Conservation (phyloP, 148 eudicot species). For the Cornus florida region DNA sequence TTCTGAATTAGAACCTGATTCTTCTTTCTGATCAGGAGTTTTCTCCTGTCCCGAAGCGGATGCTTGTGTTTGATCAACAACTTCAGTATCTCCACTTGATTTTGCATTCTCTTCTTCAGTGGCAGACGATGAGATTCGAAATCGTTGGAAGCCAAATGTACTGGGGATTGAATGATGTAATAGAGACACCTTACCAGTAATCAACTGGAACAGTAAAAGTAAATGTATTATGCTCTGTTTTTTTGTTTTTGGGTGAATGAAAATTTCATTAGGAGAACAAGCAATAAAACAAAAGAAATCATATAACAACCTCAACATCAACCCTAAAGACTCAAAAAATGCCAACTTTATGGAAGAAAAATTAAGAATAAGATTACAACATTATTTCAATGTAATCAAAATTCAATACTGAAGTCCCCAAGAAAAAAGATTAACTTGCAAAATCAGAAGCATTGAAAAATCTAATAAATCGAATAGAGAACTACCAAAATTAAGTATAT, state of each 20-base stretch:
- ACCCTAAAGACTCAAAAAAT: not conserved
- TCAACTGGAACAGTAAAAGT: constrained; percentile 28
- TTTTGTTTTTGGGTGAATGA: not conserved
- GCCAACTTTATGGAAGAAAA: not conserved
- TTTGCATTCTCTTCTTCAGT: constrained; percentile 38
- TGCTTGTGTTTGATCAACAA: constrained; percentile 26
- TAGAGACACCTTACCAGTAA: constrained; percentile 36
- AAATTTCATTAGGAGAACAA: not conserved
- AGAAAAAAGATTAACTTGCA: too few relatives aligned
- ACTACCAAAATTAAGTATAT: too few relatives aligned
- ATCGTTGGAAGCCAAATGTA: constrained; percentile 35
- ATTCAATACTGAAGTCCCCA: too few relatives aligned
- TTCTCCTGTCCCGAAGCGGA: constrained; percentile 25
- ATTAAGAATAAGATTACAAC: not conserved
- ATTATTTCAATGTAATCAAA: too few relatives aligned
- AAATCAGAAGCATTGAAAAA: too few relatives aligned
- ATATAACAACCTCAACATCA: too few relatives aligned
- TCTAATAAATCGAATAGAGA: too few relatives aligned
- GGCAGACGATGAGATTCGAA: constrained; percentile 68
- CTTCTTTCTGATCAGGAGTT: constrained; percentile 28
- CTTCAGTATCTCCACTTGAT: constrained; percentile 16
- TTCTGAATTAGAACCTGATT: constrained; percentile 42
- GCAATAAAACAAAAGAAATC: not conserved
- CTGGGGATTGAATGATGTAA: constrained; percentile 30
- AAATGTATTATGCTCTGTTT: not conserved